Conservation (phyloP, 371 early-diverging fungal species). For the Mucor plumbeus region DNA sequence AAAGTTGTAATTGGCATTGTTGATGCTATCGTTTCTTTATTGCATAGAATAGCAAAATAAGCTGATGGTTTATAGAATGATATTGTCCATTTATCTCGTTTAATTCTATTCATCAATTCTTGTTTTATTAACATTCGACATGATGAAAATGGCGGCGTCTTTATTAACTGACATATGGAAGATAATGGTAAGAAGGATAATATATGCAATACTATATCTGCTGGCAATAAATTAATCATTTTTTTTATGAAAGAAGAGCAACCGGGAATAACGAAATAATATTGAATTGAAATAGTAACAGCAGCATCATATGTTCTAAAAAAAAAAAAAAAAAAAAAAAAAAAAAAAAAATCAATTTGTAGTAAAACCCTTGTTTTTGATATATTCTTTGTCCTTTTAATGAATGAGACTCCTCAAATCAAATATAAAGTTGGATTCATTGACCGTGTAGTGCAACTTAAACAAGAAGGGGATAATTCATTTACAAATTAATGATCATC, state of each 20-base stretch:
- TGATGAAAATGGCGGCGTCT: neutral
- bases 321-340: neutral
- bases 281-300: neutral
- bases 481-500: slow-evolving; percentile 4
- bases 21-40: slow-evolving; percentile 3
- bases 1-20: neutral
- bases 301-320: neutral
- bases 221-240: slow-evolving; percentile 11
- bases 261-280: neutral
- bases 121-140: slow-evolving; percentile 1
- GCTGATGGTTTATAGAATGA: slow-evolving; percentile 9
- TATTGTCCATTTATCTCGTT: slow-evolving; percentile 13
- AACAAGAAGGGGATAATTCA: neutral
- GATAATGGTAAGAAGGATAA: slow-evolving; percentile 13
- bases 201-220: slow-evolving; percentile 16
- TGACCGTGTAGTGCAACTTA: neutral
- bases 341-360: neutral
- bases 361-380: slow-evolving; percentile 7
- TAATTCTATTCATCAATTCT: slow-evolving; percentile 13
- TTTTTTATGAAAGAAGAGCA: neutral
- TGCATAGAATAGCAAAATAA: slow-evolving; percentile 22
- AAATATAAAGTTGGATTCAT: slow-evolving; percentile 1
- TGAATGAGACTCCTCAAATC: neutral
- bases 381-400: neutral
- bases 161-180: slow-evolving; percentile 2